These are phyloP conservation scores for Diaporthe sp. DNA, from an alignment of 2,329 filamentous ascomycete genomes.

Conservation along the genomic window DNA sequence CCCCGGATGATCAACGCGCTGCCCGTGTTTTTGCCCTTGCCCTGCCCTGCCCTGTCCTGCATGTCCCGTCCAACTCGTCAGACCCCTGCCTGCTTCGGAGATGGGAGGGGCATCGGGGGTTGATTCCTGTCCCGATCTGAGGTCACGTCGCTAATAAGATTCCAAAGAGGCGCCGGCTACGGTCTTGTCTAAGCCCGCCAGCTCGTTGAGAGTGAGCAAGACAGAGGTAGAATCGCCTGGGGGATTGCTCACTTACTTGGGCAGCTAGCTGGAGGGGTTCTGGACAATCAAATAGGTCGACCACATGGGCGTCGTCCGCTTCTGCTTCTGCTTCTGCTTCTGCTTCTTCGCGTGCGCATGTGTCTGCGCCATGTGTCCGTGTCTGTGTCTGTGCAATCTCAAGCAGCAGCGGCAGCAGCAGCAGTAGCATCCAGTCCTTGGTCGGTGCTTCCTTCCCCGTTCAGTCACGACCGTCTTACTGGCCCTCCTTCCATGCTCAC, in stretches of 20 bases:
- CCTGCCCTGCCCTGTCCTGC: not conserved
- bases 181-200: no score
- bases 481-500: no score
- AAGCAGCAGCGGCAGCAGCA: no score
- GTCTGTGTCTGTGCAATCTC: not conserved
- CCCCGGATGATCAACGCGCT: not conserved
- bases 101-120: conserved; percentile 8
- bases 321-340: conserved; percentile 2
- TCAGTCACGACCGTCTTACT: not conserved
- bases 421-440: no score
- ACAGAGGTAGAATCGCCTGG: no score
- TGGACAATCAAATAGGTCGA: not conserved
- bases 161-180: no score
- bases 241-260: not conserved
- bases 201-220: not conserved
- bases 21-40: not conserved
- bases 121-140: not conserved
- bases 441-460: no score
- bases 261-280: not conserved
- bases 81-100: conserved; percentile 28
- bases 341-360: not conserved
- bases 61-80: not conserved
- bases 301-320: conserved; percentile 4
- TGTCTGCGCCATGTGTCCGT: not conserved
- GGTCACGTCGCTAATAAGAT: not conserved